A percentile compares a stretch with the other conserved stretches of the same genome.
These are phyloP conservation scores for Martiniozyma asiatica DNA, from an alignment of 1,139 yeast genomes.

Conservation along the genomic window DNA sequence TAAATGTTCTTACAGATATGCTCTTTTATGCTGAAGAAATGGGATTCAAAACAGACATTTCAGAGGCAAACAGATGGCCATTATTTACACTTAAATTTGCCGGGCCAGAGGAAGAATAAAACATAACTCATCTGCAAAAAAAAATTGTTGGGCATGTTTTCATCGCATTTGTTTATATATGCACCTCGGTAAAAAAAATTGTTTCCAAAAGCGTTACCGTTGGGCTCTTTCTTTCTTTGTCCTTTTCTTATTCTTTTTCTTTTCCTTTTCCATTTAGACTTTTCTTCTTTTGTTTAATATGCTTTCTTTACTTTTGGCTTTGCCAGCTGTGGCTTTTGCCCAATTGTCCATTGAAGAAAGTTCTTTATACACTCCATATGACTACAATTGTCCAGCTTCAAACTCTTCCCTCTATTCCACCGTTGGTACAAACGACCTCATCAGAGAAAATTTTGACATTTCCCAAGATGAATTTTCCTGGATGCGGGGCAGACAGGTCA, in stretches of 20 bases:
- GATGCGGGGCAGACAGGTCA: conserved; percentile 14
- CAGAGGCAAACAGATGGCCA: too few relatives aligned
- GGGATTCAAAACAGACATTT: not conserved
- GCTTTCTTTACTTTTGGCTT: conserved; percentile 3
- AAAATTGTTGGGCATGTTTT: conserved; percentile 2
- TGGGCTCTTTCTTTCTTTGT: too few relatives aligned
- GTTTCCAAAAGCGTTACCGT: too few relatives aligned
- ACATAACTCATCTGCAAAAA: not conserved
- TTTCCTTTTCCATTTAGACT: too few relatives aligned
- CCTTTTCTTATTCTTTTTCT: too few relatives aligned
- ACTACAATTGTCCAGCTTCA: conserved; percentile 12
- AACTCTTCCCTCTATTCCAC: conserved; percentile 11
- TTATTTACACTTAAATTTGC: too few relatives aligned
- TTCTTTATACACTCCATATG: conserved; percentile 14
- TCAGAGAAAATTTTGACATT: conserved; percentile 15
- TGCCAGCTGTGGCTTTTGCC: conserved; percentile 4
- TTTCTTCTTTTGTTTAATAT: too few relatives aligned
- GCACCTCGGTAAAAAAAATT: too few relatives aligned
- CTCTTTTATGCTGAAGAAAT: conserved; percentile 1
- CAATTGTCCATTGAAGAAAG: conserved; percentile 1
- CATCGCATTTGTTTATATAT: too few relatives aligned
- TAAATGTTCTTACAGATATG: conserved; percentile 4
- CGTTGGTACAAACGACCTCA: conserved; percentile 11
- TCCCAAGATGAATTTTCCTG: conserved; percentile 18
- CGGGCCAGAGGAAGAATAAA: too few relatives aligned